Evolutionary conservation across 2,329 filamentous ascomycete species (phyloP), one percentile per base, ranked within the genome.

Genomic region (Pseudogymnoascus sp.): DNA sequence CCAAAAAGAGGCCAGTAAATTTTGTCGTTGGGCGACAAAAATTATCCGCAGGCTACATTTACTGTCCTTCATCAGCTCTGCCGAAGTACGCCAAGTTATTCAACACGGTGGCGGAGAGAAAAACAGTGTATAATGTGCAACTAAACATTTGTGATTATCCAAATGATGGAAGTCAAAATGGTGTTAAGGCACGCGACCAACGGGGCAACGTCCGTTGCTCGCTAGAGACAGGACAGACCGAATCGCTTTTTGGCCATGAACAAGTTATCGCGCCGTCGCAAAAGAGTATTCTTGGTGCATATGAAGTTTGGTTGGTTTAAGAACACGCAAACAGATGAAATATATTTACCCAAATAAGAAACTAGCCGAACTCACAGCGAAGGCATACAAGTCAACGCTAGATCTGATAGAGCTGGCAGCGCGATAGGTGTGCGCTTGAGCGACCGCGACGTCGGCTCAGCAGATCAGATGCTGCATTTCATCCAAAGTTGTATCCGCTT

Each of bases 361-460:
- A 52, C n/a, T n/a, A 52, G 45, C 45, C 45, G n/a, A 52, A 52
- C 45, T 52, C 45, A 52, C 45, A 52, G 45, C 45, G 45, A 52
- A 52, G 45, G 45, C 45, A 52, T 15, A 31, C 45, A 31, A 31
- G 45, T 52, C 45, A 31, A 52, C 45, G 45, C 45, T 52, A 52
- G 45, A 52, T 52, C 45, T 52, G 45, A 52, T 52, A 18, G 45
- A 31, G 27, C 27, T 52, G 45, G 27, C 45, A 15, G 45, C 45
- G 45, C 45, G 5, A 52, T 45, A 52, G 31, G 27, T 31, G 7
- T 52, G 45, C 45, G 45, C 45, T 52, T 31, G 45, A 52, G 45
- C 45, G 45, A 52, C 45, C 45, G n/a, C 27, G 27, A 27, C 45
- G 45, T 52, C 45, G 45, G 29, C 45, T 52, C 45, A 52, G 45